Evolutionary conservation across 2,329 filamentous ascomycete genomes (phyloP).

Genomic region (Plenodomus tracheiphilus): DNA sequence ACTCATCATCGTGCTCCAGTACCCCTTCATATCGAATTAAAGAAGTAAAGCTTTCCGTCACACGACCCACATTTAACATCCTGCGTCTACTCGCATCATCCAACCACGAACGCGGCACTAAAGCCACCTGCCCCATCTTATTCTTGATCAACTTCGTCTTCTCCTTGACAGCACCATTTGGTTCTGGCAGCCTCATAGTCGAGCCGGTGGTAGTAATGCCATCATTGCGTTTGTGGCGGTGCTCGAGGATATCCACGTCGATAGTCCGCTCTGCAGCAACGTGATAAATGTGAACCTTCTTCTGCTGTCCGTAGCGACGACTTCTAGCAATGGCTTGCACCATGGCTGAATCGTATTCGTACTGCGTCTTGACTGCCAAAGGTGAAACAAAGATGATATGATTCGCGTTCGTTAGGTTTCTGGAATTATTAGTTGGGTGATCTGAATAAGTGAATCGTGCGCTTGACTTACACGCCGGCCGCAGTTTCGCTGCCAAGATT

Average conservation of each 20-base stretch:
- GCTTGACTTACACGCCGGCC: slow-evolving; percentile 59
- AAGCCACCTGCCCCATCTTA: slow-evolving; percentile 15
- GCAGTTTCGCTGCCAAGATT: slow-evolving; percentile 61
- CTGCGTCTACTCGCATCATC: slow-evolving; percentile 11
- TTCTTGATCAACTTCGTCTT: slow-evolving; percentile 26
- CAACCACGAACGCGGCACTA: slow-evolving; percentile 36
- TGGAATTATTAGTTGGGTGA: slow-evolving; percentile 24
- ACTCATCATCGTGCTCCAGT: slow-evolving; percentile 22
- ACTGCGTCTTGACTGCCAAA: slow-evolving; percentile 53
- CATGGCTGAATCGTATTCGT: slow-evolving; percentile 62
- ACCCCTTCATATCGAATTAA: slow-evolving; percentile 35
- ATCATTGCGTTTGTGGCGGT: slow-evolving; percentile 43
- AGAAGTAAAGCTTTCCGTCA: slow-evolving; percentile 23
- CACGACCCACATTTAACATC: slow-evolving; percentile 14
- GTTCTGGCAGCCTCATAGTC: slow-evolving; percentile 6
- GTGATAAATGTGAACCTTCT: slow-evolving; percentile 64
- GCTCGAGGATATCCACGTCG: slow-evolving; percentile 53
- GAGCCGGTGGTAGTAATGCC: slow-evolving; percentile 14
- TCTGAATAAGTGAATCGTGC: neutral
- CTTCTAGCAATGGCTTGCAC: slow-evolving; percentile 66
- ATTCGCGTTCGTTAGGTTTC: slow-evolving; percentile 66
- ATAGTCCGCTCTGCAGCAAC: slow-evolving; percentile 79
- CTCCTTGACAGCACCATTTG: slow-evolving; percentile 11
- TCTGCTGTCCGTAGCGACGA: slow-evolving; percentile 61
- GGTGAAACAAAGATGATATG: slow-evolving; percentile 67